Evolutionary conservation across 305 asterid genomes (phyloP), one percentile per base, ranked within the genome.

Genomic region (Euphrasia arctica): DNA sequence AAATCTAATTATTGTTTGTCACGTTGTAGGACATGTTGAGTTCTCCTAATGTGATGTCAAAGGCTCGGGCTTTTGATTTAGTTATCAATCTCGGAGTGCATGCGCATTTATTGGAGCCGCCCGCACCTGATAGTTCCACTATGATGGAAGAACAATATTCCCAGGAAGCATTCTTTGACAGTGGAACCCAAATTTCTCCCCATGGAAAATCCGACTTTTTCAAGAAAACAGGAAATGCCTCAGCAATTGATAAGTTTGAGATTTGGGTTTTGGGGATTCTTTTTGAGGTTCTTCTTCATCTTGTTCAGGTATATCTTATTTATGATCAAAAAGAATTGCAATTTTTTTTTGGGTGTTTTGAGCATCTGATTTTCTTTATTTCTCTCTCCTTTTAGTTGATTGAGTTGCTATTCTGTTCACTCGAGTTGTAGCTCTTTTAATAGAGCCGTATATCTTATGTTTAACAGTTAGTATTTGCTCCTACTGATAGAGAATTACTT

Each of bases 191-290:
- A 68, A 79, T 75, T 71, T 77, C 91, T 63, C 64, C 81, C 48
- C 77, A 78, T 49, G 86, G 85, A 76, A 77, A 79, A 67, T 66
- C 87, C 22, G 86, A 87, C 68, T 73, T 65, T 73, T 68, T 81
- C 52, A 82, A 77, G 76, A 82, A 77, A 80, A 72, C 66, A 43
- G 85, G 79, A 64, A 77, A 73, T 72, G 77, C 79, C 31, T 67
- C 85, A 43, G 97, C 97, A 42, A 75, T 83, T 76, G 92, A 85
- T 70, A 94, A 81, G 67, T 90, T 94, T 74, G 99, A 94, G 80
- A 80, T 85, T 75, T 94, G 99, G 99, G 90, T 94, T 69, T 72
- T 94, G 77, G 94, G 96, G 82, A 94, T 94, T 80, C 95, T 94
- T 58, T 85, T 77, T 65, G 99, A 94, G 87, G 79, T 86, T 72